Evolutionary conservation across 371 early-diverging fungal genomes (phyloP), one percentile per base, ranked within the genome.

Genomic region (Lichtheimia ramosa): DNA sequence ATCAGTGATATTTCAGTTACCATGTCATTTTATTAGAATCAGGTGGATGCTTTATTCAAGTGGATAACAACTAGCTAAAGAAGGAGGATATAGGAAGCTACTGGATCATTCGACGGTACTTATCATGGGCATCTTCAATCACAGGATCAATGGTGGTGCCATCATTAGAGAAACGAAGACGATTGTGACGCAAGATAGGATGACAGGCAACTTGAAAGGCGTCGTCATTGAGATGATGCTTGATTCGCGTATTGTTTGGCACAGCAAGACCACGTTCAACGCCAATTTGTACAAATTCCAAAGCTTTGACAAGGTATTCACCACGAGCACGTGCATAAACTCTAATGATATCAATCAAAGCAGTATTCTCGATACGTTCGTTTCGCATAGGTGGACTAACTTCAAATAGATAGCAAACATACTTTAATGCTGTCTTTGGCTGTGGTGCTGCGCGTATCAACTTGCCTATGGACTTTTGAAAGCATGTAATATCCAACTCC

Each of bases 231-330:
- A 55, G 43, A 42, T 25, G n/a, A 43, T 55, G 43, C 14, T 21
- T 43, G 12, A 27, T 24, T 1, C 25, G 24, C 5, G n/a, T 27
- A 13, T 13, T 43, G 39, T 18, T 13, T 5, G 51, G 25, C 5
- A 51, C 13, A n/a, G 23, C 51, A n/a, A 51, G 25, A n/a, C 43
- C 56, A 25, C 56, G 56, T 21, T 55, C 56, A 4, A 55, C 43
- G 5, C 56, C 56, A 24, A 55, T 55, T 18, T 43, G 21, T 5
- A 46, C 56, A 43, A 55, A 55, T 8, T 55, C 56, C 56, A 55
- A 25, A 18, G 40, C 56, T 27, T 55, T 43, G 21, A n/a, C 21
- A 3, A 42, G n/a, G 24, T 23, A 55, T 7, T 55, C 46, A 25
- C 56, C 56, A 7, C 56, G 16, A 5, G n/a, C 13, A 20, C 43